phyloP scores from a whole-genome alignment of 306 rosid species.

The Heteromeles arbutifolia region DNA sequence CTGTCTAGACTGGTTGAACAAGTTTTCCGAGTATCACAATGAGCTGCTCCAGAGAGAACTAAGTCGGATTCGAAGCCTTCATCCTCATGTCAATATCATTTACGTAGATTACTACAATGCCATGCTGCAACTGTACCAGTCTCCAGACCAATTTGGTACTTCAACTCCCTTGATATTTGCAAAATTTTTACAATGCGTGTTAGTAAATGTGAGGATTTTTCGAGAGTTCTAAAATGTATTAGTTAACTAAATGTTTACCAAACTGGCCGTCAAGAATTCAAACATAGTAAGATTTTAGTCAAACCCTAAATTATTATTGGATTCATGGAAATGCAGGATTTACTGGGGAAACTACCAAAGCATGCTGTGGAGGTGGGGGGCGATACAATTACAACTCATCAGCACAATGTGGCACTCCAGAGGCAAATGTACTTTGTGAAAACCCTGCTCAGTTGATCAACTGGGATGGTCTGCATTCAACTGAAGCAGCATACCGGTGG shows the following conservation, averaged over 20 bases:
- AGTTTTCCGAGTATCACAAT: not conserved
- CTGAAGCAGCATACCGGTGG: not conserved
- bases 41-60: not conserved
- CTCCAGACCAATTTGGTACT: not conserved
- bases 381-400: conserved; percentile 6
- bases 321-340: not conserved
- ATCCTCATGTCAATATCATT: not conserved
- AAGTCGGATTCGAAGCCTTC: not conserved
- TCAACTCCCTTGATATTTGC: no score
- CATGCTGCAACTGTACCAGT: not conserved
- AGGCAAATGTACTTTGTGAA: not conserved
- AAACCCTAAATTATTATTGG: not conserved
- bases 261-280: no score
- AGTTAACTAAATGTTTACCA: no score
- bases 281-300: no score
- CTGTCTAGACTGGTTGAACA: not conserved
- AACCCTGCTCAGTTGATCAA: conserved; percentile 3
- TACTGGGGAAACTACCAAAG: not conserved
- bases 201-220: no score
- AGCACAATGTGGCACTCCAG: not conserved
- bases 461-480: conserved; percentile 6
- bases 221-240: no score
- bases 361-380: conserved; percentile 13
- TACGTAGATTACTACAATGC: conserved; percentile 7
- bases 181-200: no score